Percentiles rank a stretch among this genome's conserved stretches.
These are phyloP conservation scores for Candida corydali DNA, from an alignment of 805 yeast species.

Conservation along the genomic window DNA sequence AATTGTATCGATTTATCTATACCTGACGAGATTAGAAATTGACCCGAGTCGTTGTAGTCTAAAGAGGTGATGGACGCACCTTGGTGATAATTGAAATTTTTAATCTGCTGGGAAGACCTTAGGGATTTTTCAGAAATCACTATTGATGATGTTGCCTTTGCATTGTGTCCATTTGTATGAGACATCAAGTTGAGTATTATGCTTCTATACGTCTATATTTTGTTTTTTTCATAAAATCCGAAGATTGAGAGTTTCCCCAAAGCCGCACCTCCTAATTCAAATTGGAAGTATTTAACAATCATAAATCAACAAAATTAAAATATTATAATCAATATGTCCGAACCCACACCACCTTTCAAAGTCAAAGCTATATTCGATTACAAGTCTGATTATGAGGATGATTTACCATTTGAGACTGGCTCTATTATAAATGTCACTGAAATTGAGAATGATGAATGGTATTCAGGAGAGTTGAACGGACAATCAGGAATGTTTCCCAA, in stretches of 20 bases:
- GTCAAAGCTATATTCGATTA: constrained; percentile 70
- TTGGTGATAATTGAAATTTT: constrained; percentile 48
- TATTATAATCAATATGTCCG: constrained; percentile 6
- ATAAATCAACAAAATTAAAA: neutral
- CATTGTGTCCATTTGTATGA: neutral
- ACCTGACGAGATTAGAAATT: constrained; percentile 68
- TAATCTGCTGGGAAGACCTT: constrained; percentile 33
- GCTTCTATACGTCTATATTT: too few species aligned
- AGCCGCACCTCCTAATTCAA: too few species aligned
- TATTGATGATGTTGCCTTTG: too few species aligned
- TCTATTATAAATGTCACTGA: constrained; percentile 71
- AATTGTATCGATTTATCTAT: constrained; percentile 80
- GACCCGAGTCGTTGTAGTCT: constrained; percentile 83
- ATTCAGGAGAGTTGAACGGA: constrained; percentile 64
- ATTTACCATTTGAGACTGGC: constrained; percentile 64
- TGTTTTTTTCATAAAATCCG: too few species aligned
- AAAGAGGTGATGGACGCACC: constrained; percentile 60
- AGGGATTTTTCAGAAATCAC: constrained; percentile 23
- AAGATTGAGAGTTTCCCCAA: too few species aligned
- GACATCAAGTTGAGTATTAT: too few species aligned
- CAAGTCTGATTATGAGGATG: constrained; percentile 67
- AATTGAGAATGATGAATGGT: constrained; percentile 92
- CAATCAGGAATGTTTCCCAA: constrained; percentile 82
- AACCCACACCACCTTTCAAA: constrained; percentile 47
- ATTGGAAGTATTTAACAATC: too few species aligned